Evolutionary conservation across 2,329 filamentous ascomycete species (phyloP).

Genomic region (Hypocreales sp.): DNA sequence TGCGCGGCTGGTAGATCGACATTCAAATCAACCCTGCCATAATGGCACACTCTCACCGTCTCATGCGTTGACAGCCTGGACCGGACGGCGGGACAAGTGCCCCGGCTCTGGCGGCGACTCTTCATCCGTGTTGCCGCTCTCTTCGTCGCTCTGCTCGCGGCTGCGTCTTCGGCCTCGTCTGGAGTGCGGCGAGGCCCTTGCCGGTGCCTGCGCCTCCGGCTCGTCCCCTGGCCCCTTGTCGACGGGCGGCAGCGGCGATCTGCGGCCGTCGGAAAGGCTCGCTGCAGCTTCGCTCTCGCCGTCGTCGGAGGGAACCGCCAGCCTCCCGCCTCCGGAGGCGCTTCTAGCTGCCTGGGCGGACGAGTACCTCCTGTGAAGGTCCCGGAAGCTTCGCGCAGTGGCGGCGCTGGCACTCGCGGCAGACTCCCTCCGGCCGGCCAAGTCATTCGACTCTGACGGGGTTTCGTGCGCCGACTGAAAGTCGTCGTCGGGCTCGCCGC

Average conservation of each 20-base stretch:
- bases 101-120: conserved; percentile 14
- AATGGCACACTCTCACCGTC: too few species aligned
- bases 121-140: conserved; percentile 12
- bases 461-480: conserved; percentile 35
- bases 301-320: conserved; percentile 36
- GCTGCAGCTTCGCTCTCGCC: conserved; percentile 44
- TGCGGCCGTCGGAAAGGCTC: conserved; percentile 43
- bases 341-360: conserved; percentile 32
- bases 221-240: conserved; percentile 13
- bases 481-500: conserved; percentile 27
- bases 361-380: conserved; percentile 45
- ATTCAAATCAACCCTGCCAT: too few species aligned
- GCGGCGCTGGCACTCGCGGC: conserved; percentile 50
- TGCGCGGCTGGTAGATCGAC: too few species aligned
- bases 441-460: conserved; percentile 23
- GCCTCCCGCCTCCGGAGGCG: conserved; percentile 20
- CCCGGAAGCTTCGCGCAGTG: conserved; percentile 49
- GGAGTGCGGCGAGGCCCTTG: conserved; percentile 2
- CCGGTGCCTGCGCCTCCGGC: not conserved
- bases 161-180: conserved; percentile 9
- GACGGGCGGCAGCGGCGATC: conserved; percentile 38
- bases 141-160: too few species aligned
- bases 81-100: conserved; percentile 12
- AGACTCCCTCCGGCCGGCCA: conserved; percentile 40
- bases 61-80: conserved; percentile 19